These are phyloP conservation scores for Vaccinium corymbosum DNA, from an alignment of 148 eudicot species.

Conservation along the genomic window DNA sequence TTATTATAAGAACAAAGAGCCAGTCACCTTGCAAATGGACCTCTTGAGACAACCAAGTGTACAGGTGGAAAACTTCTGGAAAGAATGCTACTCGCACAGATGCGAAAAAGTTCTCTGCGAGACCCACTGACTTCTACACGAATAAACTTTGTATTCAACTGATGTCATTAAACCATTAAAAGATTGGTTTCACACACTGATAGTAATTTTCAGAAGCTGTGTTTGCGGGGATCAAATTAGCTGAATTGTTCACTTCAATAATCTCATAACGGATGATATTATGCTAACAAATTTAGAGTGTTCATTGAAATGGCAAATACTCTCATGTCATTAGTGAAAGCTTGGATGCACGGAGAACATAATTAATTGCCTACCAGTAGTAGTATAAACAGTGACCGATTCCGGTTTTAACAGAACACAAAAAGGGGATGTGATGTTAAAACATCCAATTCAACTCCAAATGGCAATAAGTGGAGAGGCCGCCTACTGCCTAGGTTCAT, in stretches of 20 bases:
- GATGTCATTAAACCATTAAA: not conserved
- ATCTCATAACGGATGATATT: not conserved
- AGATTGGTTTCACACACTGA: not conserved
- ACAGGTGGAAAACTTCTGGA: not conserved
- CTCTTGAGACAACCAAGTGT: not conserved
- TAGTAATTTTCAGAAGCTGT: not conserved
- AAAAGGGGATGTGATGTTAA: not conserved
- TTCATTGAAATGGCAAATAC: not conserved
- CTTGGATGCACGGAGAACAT: not conserved
- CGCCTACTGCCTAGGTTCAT: not conserved
- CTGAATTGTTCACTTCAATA: not conserved
- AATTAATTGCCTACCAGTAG: not conserved
- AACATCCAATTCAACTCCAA: not conserved
- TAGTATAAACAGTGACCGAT: not conserved
- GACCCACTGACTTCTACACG: not conserved
- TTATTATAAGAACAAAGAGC: not conserved
- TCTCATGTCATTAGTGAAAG: not conserved
- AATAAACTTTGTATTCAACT: not conserved
- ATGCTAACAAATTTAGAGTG: not conserved
- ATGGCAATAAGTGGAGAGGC: not conserved
- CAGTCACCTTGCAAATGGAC: not conserved
- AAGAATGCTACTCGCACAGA: not conserved
- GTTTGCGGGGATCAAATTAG: not conserved
- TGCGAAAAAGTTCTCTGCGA: not conserved
- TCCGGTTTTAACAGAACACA: not conserved